Evolutionary conservation across 768 basidiomycete species (phyloP).

Genomic region (Mycena chlorophos): DNA sequence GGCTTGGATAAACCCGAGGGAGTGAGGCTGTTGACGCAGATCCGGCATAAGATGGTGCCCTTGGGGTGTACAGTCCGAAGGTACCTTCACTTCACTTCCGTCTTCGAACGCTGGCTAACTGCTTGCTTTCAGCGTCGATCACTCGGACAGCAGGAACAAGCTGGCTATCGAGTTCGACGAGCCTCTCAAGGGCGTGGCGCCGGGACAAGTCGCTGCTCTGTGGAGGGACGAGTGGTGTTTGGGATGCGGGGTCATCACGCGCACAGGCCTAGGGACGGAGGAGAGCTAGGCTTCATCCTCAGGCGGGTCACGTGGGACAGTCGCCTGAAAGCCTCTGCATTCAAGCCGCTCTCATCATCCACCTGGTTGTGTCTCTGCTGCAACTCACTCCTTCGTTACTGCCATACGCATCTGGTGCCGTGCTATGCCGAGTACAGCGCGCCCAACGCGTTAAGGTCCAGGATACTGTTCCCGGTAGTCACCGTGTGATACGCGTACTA

Average conservation of each 20-base stretch:
- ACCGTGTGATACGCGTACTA: too few relatives aligned
- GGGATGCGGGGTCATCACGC: conserved; percentile 71
- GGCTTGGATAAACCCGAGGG: conserved; percentile 50
- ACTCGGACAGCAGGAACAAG: conserved; percentile 23
- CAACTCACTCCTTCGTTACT: too few relatives aligned
- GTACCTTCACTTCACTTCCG: conserved; percentile 34
- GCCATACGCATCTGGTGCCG: too few relatives aligned
- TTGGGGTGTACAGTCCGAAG: conserved; percentile 53
- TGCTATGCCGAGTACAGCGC: too few relatives aligned
- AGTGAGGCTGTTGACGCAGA: conserved; percentile 52
- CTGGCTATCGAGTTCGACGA: conserved; percentile 49
- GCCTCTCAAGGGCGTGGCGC: conserved; percentile 67
- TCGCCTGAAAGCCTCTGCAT: too few relatives aligned
- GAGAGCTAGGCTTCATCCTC: too few relatives aligned
- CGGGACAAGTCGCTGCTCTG: conserved; percentile 78
- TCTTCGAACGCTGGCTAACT: neutral
- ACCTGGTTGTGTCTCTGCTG: too few relatives aligned
- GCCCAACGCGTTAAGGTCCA: too few relatives aligned
- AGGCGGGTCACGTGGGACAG: too few relatives aligned
- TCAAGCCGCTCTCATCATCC: too few relatives aligned
- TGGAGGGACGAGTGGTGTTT: conserved; percentile 80
- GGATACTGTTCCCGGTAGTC: too few relatives aligned
- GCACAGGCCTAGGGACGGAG: too few relatives aligned
- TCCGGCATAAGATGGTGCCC: conserved; percentile 68
- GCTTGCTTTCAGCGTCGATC: neutral